These are phyloP conservation scores for Auricularia heimuer DNA, from an alignment of 768 basidiomycete genomes.

Conservation along the genomic window DNA sequence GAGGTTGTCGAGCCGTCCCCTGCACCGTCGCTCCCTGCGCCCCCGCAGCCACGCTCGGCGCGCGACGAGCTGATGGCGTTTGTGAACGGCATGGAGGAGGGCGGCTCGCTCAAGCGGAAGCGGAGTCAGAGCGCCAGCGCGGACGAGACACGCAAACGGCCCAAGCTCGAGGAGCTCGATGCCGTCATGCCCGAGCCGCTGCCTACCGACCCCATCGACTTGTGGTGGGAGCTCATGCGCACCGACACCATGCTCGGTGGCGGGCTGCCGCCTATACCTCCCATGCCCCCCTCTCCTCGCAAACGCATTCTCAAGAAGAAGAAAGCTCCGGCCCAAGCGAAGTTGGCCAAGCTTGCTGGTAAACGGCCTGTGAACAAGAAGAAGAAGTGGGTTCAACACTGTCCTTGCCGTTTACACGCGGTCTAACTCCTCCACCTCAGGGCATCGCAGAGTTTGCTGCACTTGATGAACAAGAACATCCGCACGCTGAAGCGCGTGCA, in stretches of 20 bases:
- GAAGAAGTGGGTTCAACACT: neutral
- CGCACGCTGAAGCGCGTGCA: constrained; percentile 63
- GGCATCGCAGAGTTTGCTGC: constrained; percentile 29
- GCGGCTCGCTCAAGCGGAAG: neutral
- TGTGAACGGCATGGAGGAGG: neutral
- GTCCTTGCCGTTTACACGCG: neutral
- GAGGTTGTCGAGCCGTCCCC: neutral
- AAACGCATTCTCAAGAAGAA: neutral
- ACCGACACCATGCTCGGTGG: constrained; percentile 52
- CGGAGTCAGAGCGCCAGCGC: neutral
- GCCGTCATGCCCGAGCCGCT: neutral
- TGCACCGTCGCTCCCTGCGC: neutral
- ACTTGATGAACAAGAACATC: constrained; percentile 67
- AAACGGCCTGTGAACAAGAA: neutral
- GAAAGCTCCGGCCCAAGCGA: neutral
- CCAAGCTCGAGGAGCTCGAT: neutral
- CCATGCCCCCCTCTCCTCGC: constrained; percentile 10
- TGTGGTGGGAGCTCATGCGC: constrained; percentile 71
- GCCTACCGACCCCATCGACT: constrained; percentile 18
- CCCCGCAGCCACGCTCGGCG: neutral
- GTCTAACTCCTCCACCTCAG: neutral
- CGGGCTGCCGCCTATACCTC: constrained; percentile 43
- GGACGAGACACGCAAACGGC: neutral
- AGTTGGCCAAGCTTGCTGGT: neutral
- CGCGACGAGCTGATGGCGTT: neutral